Percentiles rank a stretch among this genome's conserved stretches.
Conservation (phyloP, 148 eudicot genomes). For the Persicaria tinctoria region DNA sequence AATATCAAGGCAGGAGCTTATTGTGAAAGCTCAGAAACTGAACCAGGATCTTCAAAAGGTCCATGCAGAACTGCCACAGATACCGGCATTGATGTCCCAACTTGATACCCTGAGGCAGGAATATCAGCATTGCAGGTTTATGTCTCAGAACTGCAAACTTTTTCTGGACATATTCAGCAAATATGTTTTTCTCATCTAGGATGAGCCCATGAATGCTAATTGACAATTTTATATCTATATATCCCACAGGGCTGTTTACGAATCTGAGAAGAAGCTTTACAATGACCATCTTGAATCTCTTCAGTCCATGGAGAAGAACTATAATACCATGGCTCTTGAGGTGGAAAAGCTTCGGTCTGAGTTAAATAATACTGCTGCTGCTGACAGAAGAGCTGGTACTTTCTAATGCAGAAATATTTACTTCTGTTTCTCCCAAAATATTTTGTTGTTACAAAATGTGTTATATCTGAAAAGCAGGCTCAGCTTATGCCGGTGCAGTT, state of each 20-base stretch:
- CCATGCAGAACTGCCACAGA: conserved; percentile 55
- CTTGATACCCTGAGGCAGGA: conserved; percentile 78
- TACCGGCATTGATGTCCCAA: conserved; percentile 71
- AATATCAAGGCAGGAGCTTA: conserved; percentile 71
- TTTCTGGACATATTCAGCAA: neutral
- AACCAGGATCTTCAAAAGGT: conserved; percentile 66
- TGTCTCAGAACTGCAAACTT: neutral
- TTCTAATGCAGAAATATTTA: neutral
- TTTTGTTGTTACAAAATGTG: neutral
- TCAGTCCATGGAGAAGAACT: conserved; percentile 95
- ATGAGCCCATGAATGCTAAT: neutral
- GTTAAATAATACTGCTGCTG: conserved; percentile 46
- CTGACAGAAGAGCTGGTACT: conserved; percentile 64
- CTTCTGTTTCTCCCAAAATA: neutral
- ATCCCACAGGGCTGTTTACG: conserved; percentile 74
- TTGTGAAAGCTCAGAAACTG: conserved; percentile 56
- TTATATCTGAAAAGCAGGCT: neutral
- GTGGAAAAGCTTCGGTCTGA: conserved; percentile 90
- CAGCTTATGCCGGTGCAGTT: conserved; percentile 48
- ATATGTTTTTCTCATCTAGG: neutral
- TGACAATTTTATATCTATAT: conserved; percentile 7
- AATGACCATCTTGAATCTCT: conserved; percentile 90
- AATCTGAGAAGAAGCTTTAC: conserved; percentile 84
- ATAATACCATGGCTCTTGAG: conserved; percentile 80
- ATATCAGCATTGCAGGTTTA: conserved; percentile 85